Evolutionary conservation across 441 rosid genomes (phyloP).

Genomic region (Populus hybrid): DNA sequence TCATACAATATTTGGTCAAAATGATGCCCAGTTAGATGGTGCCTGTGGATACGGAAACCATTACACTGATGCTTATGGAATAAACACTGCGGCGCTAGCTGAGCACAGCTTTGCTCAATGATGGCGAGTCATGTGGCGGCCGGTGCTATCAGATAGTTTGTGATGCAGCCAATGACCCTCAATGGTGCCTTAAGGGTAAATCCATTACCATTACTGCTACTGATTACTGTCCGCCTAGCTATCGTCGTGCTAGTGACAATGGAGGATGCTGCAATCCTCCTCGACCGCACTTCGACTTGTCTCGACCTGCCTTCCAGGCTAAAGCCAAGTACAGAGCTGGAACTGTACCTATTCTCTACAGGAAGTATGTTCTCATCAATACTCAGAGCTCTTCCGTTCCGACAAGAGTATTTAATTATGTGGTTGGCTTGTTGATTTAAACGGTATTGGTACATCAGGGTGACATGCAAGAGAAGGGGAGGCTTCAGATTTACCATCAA

Average conservation of each 20-base stretch:
- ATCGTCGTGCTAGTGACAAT: constrained; percentile 45
- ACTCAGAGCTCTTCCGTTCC: background rate
- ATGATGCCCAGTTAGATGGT: constrained; percentile 40
- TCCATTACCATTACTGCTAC: constrained; percentile 65
- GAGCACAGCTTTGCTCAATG: constrained; percentile 62
- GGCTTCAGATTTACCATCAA: constrained; percentile 58
- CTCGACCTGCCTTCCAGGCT: constrained; percentile 64
- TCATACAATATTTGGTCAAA: too few species aligned
- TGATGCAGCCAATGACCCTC: constrained; percentile 47
- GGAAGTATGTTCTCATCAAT: constrained; percentile 30
- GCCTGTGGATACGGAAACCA: constrained; percentile 82
- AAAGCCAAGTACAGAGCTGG: constrained; percentile 59
- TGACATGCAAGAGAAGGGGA: constrained; percentile 48
- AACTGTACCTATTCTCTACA: constrained; percentile 49
- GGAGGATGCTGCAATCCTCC: constrained; percentile 89
- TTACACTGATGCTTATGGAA: constrained; percentile 55
- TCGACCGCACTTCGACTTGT: constrained; percentile 55
- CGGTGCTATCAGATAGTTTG: constrained; percentile 58
- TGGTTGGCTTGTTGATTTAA: background rate
- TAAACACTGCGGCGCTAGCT: constrained; percentile 48
- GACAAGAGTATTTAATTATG: too few species aligned
- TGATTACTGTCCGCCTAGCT: constrained; percentile 72
- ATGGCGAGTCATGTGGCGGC: constrained; percentile 55
- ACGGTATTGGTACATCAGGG: constrained; percentile 28
- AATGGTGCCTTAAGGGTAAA: constrained; percentile 61